A percentile compares a stretch with the other conserved stretches of the same genome.
These are phyloP conservation scores for Wallacemonas collosoma DNA, from an alignment of 208 protist species.

Conservation along the genomic window DNA sequence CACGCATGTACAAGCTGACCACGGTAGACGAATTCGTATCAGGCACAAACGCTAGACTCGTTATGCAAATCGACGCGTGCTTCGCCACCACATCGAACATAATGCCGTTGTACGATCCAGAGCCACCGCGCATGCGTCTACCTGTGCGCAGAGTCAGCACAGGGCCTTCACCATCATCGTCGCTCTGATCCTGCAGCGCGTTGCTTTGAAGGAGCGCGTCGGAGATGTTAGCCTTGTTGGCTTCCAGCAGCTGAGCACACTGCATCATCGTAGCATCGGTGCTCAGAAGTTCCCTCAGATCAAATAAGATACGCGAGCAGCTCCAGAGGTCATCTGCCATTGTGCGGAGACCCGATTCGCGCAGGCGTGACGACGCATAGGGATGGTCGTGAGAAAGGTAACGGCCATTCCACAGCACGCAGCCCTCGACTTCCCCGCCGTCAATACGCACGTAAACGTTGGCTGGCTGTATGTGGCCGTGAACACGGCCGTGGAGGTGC, in stretches of 20 bases:
- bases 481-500: conserved; percentile 75
- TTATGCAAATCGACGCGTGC: conserved; percentile 63
- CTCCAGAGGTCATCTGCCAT: conserved; percentile 67
- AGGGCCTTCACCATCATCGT: conserved; percentile 50
- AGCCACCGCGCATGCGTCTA: conserved; percentile 46
- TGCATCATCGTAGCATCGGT: conserved; percentile 30
- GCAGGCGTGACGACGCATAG: conserved; percentile 58
- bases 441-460: conserved; percentile 78
- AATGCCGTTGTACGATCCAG: conserved; percentile 87
- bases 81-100: conserved; percentile 92
- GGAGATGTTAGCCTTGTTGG: conserved; percentile 44
- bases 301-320: conserved; percentile 46
- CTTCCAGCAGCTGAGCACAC: conserved; percentile 30
- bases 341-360: conserved; percentile 37
- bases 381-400: conserved; percentile 33
- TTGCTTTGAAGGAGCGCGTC: conserved; percentile 54
- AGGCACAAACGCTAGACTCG: conserved; percentile 77
- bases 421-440: conserved; percentile 45
- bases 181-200: conserved; percentile 45
- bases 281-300: conserved; percentile 24
- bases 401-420: conserved; percentile 61
- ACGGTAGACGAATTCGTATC: conserved; percentile 61
- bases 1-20: conserved; percentile 71
- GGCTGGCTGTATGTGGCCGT: conserved; percentile 66
- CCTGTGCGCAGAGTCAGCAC: conserved; percentile 63